Evolutionary conservation across 2,329 filamentous ascomycete genomes (phyloP), one percentile per base, ranked within the genome.

Genomic region (Colletotrichum sp.): DNA sequence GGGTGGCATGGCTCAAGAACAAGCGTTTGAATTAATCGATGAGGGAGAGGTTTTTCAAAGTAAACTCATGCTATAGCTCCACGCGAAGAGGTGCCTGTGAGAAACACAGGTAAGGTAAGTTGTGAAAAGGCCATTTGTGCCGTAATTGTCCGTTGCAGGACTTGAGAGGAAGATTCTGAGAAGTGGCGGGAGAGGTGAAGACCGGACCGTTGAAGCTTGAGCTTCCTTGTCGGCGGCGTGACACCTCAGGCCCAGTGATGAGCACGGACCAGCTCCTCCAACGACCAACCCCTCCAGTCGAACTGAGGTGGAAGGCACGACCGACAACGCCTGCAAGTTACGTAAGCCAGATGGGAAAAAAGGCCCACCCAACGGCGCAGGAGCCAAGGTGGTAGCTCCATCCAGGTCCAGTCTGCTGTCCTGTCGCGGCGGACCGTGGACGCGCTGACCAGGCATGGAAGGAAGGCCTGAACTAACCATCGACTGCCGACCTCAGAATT

Each of bases 371-470:
- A 68, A 67, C 55, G 70, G 70, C 64, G 64, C 70, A 65, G 13
- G 61, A 57, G 64, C 63, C 64, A 72, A 68, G 57, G 70, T 73
- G 71, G 70, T 64, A 76, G 74, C 74, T 76, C 72, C 72, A 75
- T 75, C 70, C 64, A 61, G 64, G 64, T 30, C 27, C 57, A 55
- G 34, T 61, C 44, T 48, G 68, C 57, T 63, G 57, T 76, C 70
- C 57, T 63, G 57, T 76, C 74, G 74, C 74, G 73, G 68, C 74
- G 59, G 73, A 64, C 70, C 70, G 64, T 76, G 71, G 69, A 73
- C 74, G 74, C 74, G 74, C 70, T 76, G 74, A 73, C 70, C 32
- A 32, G 30, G 59, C 36, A 70, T n/a, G 32, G 63, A 34, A 61
- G 55, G 64, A 57, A 71, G 61, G 67, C 72, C 68, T 68, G 68